These are phyloP conservation scores for Pleurotus ostreatus DNA, from an alignment of 768 basidiomycete genomes.

Conservation along the genomic window DNA sequence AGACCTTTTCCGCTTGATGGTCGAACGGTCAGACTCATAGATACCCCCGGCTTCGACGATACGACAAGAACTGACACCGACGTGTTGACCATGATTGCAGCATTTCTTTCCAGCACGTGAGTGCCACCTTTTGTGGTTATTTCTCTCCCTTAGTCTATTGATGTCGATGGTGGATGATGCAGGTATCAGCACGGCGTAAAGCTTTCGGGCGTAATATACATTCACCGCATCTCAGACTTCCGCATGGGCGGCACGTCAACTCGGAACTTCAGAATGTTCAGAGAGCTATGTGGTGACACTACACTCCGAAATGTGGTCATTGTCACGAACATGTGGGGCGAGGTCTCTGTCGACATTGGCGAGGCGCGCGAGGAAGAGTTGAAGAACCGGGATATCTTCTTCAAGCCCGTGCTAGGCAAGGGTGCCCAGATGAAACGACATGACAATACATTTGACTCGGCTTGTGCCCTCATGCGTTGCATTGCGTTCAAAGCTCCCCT, in stretches of 20 bases:
- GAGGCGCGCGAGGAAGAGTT: slow-evolving; percentile 35
- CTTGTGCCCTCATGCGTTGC: slow-evolving; percentile 35
- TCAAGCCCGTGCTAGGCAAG: slow-evolving; percentile 38
- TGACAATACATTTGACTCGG: slow-evolving; percentile 30
- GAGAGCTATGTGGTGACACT: slow-evolving; percentile 40
- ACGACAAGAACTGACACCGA: slow-evolving; percentile 29
- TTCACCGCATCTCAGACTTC: slow-evolving; percentile 51
- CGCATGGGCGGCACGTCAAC: slow-evolving; percentile 40
- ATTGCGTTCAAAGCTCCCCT: slow-evolving; percentile 36
- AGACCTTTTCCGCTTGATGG: slow-evolving; percentile 26
- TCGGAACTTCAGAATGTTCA: slow-evolving; percentile 44
- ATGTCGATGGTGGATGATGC: slow-evolving; percentile 46
- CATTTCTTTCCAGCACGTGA: slow-evolving; percentile 22
- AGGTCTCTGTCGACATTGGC: slow-evolving; percentile 30
- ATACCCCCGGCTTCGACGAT: slow-evolving; percentile 34
- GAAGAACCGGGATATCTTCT: slow-evolving; percentile 30
- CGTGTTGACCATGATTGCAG: slow-evolving; percentile 33
- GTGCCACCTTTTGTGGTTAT: not conserved
- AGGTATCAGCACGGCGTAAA: slow-evolving; percentile 10
- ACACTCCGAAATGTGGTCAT: slow-evolving; percentile 43
- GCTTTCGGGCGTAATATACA: slow-evolving; percentile 39
- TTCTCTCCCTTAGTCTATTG: not conserved
- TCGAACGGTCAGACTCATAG: slow-evolving; percentile 30
- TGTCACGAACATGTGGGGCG: slow-evolving; percentile 46
- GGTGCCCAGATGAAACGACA: slow-evolving; percentile 37